phyloP scores from a whole-genome alignment of 805 yeast genomes.

The Saturnispora kantuleensis region DNA sequence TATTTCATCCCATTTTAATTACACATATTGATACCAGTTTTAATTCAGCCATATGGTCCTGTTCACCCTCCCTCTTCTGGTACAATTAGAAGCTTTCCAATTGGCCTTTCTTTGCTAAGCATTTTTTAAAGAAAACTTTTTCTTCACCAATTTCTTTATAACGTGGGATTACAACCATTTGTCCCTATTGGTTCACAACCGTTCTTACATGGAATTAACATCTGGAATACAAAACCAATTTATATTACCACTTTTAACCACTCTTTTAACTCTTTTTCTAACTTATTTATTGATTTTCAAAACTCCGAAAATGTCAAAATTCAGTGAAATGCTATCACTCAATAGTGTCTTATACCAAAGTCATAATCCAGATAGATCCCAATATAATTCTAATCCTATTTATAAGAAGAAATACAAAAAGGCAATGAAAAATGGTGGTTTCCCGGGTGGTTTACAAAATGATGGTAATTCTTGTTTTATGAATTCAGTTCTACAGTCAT shows the following conservation, averaged over 20 bases:
- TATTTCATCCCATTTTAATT: too few relatives aligned
- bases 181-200: too few relatives aligned
- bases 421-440: slow-evolving; percentile 58
- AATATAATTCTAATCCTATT: slow-evolving; percentile 5
- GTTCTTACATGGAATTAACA: too few relatives aligned
- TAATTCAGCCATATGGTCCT: too few relatives aligned
- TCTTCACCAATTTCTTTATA: too few relatives aligned
- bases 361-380: slow-evolving; percentile 8
- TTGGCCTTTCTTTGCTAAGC: too few relatives aligned
- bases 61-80: too few relatives aligned
- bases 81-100: too few relatives aligned
- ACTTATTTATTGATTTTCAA: slow-evolving; percentile 2
- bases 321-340: slow-evolving; percentile 11
- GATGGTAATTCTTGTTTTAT: slow-evolving; percentile 94
- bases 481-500: slow-evolving; percentile 80
- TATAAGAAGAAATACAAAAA: slow-evolving; percentile 14
- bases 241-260: background rate
- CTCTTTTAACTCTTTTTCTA: background rate
- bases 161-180: too few relatives aligned
- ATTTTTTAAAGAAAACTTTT: too few relatives aligned
- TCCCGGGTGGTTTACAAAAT: slow-evolving; percentile 75
- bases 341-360: slow-evolving; percentile 7
- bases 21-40: too few relatives aligned
- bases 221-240: too few relatives aligned
- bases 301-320: slow-evolving; percentile 8